Conservation (phyloP, 192 early-diverging fungal genomes). For the Radiomyces spectabilis region DNA sequence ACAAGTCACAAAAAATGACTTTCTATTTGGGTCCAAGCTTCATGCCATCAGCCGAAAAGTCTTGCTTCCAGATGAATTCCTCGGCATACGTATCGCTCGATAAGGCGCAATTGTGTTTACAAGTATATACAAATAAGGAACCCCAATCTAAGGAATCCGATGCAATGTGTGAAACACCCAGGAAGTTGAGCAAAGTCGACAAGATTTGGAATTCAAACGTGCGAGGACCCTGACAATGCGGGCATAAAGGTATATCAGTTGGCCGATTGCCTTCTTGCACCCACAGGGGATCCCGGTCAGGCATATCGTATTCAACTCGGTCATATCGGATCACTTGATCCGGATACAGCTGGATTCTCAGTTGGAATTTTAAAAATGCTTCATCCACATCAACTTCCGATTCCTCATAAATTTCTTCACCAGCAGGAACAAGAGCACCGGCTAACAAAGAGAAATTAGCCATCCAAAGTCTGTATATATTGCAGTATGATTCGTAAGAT, state of each 20-base stretch:
- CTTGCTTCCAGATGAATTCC: conserved; percentile 69
- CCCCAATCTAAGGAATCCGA: conserved; percentile 85
- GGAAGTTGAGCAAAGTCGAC: conserved; percentile 76
- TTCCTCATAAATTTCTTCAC: conserved; percentile 62
- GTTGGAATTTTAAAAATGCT: conserved; percentile 88
- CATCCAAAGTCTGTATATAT: conserved; percentile 1
- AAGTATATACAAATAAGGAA: conserved; percentile 80
- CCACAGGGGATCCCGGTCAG: conserved; percentile 62
- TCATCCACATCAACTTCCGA: conserved; percentile 81
- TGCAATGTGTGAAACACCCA: conserved; percentile 64
- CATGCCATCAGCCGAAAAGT: conserved; percentile 81
- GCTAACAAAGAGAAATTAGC: neutral
- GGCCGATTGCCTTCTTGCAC: conserved; percentile 69
- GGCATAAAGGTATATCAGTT: conserved; percentile 57
- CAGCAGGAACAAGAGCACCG: conserved; percentile 38
- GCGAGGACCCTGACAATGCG: conserved; percentile 59
- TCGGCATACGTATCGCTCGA: conserved; percentile 45
- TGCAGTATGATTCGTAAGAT: no score
- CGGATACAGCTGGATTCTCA: conserved; percentile 62
- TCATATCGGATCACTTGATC: conserved; percentile 83
- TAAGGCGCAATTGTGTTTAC: conserved; percentile 69
- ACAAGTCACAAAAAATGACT: no score
- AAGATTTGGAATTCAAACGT: conserved; percentile 94
- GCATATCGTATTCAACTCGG: conserved; percentile 51
- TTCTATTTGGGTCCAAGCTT: conserved; percentile 18